Evolutionary conservation across 2,329 filamentous ascomycete species (phyloP).

Genomic region (Ophiostoma quercus): DNA sequence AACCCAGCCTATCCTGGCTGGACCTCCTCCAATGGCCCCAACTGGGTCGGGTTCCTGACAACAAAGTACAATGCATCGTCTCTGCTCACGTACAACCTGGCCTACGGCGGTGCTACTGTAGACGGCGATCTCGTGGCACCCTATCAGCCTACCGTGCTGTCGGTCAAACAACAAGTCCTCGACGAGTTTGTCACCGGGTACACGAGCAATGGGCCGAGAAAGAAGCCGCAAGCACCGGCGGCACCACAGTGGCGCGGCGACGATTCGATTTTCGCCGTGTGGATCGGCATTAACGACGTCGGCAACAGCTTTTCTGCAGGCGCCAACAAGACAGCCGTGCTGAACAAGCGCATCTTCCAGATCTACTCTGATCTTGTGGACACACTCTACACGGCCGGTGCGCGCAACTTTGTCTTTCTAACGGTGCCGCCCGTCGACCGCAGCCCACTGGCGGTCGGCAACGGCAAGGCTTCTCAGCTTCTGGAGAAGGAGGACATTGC

Average conservation of each 20-base stretch:
- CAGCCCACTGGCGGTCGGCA: constrained; percentile 35
- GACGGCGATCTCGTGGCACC: constrained; percentile 46
- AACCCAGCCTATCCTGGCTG: constrained; percentile 52
- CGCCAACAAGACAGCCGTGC: constrained; percentile 38
- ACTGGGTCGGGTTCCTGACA: constrained; percentile 46
- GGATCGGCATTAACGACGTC: constrained; percentile 53
- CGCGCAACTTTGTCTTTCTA: constrained; percentile 54
- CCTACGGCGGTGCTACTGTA: constrained; percentile 47
- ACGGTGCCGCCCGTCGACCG: constrained; percentile 51
- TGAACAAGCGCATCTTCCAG: constrained; percentile 40
- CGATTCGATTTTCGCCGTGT: constrained; percentile 46
- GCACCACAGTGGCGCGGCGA: constrained; percentile 39
- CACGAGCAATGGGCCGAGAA: constrained; percentile 19
- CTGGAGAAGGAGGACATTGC: constrained; percentile 30
- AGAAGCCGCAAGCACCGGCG: not conserved
- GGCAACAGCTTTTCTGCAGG: constrained; percentile 41
- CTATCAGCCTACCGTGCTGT: constrained; percentile 44
- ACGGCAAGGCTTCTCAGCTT: constrained; percentile 29
- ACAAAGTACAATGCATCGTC: constrained; percentile 40
- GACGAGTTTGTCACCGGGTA: constrained; percentile 37
- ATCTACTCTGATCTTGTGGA: constrained; percentile 41
- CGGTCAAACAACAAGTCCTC: constrained; percentile 48
- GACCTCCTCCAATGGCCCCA: constrained; percentile 43
- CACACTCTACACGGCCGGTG: constrained; percentile 48
- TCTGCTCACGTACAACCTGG: constrained; percentile 46